Evolutionary conservation across 805 yeast genomes (phyloP).

Genomic region (Osmozyma mogii): DNA sequence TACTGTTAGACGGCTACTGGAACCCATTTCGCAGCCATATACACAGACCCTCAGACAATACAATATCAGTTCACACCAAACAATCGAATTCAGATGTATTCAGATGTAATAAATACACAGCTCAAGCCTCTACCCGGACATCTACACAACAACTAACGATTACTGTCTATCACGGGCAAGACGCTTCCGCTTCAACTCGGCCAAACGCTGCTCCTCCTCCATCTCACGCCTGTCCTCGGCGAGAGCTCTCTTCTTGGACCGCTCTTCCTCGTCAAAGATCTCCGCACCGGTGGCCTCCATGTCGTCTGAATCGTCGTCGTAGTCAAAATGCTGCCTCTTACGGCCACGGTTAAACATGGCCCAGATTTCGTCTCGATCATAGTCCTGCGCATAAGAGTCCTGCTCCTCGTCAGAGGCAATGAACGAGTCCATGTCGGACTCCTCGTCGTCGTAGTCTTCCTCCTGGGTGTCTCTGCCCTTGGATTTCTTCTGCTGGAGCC

Average conservation of each 20-base stretch:
- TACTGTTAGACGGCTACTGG: too few relatives aligned
- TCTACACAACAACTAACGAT: too few relatives aligned
- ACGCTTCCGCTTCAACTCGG: constrained; percentile 33
- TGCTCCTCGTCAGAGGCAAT: constrained; percentile 37
- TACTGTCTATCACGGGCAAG: too few relatives aligned
- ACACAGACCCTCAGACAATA: too few relatives aligned
- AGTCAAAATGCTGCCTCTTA: constrained; percentile 38
- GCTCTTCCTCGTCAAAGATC: constrained; percentile 71
- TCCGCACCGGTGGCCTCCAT: constrained; percentile 97
- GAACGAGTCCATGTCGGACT: constrained; percentile 46
- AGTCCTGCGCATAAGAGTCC: constrained; percentile 36
- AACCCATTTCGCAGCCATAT: too few relatives aligned
- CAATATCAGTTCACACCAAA: too few relatives aligned
- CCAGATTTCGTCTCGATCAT: constrained; percentile 87
- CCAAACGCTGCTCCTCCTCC: constrained; percentile 43
- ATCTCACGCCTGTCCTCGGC: constrained; percentile 71
- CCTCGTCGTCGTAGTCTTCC: constrained; percentile 29
- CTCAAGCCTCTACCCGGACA: too few relatives aligned
- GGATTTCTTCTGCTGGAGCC: constrained; percentile 11
- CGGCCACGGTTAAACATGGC: constrained; percentile 66
- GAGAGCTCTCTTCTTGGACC: constrained; percentile 60
- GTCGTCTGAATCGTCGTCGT: constrained; percentile 46
- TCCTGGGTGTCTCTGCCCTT: constrained; percentile 12
- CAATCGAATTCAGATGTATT: too few relatives aligned
- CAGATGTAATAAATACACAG: too few relatives aligned